phyloP scores from a whole-genome alignment of 2,329 filamentous ascomycete species.

The Exophiala dermatitidis region DNA sequence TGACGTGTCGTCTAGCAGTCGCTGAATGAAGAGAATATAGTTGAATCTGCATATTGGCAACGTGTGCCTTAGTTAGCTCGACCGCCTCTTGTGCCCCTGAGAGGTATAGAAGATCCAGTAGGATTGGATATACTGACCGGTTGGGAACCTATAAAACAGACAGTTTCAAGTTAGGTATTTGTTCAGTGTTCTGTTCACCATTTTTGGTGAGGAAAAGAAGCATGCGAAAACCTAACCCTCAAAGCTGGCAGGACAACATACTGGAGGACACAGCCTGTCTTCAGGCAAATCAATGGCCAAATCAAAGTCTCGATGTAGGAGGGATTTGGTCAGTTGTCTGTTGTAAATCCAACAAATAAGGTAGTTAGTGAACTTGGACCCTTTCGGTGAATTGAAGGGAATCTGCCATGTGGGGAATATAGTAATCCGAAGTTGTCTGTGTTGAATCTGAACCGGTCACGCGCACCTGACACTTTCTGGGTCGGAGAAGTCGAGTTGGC shows the following conservation, averaged over 20 bases:
- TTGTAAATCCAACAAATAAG: not conserved
- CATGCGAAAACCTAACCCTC: not conserved
- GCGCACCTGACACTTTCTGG: slow-evolving; percentile 66
- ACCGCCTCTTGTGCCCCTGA: too few relatives aligned
- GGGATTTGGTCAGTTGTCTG: slow-evolving; percentile 65
- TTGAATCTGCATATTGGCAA: slow-evolving; percentile 54
- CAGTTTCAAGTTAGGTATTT: not conserved
- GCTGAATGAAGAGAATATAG: slow-evolving; percentile 84
- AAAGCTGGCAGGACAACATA: slow-evolving; percentile 34
- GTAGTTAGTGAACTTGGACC: not conserved
- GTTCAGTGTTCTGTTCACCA: not conserved
- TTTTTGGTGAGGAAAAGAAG: not conserved
- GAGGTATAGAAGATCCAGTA: not conserved
- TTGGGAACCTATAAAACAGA: slow-evolving; percentile 10
- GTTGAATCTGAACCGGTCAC: too few relatives aligned
- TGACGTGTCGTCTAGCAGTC: slow-evolving; percentile 64
- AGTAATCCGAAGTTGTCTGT: too few relatives aligned
- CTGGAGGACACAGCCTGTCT: slow-evolving; percentile 79
- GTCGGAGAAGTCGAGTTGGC: slow-evolving; percentile 71
- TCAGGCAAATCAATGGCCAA: slow-evolving; percentile 63
- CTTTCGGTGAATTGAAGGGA: not conserved
- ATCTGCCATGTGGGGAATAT: too few relatives aligned
- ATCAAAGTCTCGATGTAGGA: slow-evolving; percentile 69
- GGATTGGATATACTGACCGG: slow-evolving; percentile 26
- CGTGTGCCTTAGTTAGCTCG: not conserved